A percentile compares a stretch with the other conserved stretches of the same genome.
Conservation (phyloP, 2,329 filamentous ascomycete genomes). For the Phaeosphaeria sp. region DNA sequence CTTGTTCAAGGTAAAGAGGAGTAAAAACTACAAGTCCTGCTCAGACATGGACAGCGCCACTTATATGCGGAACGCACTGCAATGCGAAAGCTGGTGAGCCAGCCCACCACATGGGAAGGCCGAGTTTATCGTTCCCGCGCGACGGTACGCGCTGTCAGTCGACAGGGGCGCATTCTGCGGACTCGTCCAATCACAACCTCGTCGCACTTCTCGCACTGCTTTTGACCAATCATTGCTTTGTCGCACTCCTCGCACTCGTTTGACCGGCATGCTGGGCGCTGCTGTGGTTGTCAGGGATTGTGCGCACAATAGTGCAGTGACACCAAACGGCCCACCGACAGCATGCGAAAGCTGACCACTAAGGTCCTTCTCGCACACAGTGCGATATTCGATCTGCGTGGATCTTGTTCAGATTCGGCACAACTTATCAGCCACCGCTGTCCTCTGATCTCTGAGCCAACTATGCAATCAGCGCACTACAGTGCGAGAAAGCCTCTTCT, state of each 20-base stretch:
- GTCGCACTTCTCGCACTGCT: neutral
- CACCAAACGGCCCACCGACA: too few species aligned
- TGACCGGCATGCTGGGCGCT: neutral
- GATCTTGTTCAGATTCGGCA: neutral
- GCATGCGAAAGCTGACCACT: neutral
- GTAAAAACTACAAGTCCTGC: neutral
- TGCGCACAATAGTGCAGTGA: too few species aligned
- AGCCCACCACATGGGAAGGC: neutral
- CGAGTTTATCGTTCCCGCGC: neutral
- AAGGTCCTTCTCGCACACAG: neutral
- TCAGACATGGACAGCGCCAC: neutral
- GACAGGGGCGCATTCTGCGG: neutral
- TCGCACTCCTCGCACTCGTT: neutral
- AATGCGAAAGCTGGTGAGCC: neutral
- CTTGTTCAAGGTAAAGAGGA: neutral
- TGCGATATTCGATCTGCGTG: neutral
- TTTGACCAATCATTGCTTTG: neutral
- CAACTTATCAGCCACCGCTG: neutral
- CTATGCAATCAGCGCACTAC: neutral
- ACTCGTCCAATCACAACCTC: neutral
- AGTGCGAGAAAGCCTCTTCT: neutral
- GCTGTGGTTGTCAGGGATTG: neutral
- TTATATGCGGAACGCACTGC: neutral
- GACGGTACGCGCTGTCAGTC: neutral
- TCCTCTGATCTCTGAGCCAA: neutral